A percentile compares a stretch with the other conserved stretches of the same genome.
phyloP scores from a whole-genome alignment of 163 green algal genomes.

The Scenedesmus sp. region DNA sequence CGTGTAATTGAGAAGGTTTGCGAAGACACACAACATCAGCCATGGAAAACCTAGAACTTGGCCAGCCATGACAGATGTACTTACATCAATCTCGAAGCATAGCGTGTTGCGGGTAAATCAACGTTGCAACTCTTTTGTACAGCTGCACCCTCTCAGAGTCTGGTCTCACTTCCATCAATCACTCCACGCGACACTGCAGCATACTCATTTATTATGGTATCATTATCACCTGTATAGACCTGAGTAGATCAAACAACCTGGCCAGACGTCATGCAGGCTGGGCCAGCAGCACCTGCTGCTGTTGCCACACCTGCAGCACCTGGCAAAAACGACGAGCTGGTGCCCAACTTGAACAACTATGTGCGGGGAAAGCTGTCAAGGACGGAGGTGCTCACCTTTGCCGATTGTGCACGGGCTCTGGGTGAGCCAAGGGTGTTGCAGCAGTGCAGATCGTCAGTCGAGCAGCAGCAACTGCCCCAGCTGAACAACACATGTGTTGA shows the following conservation, averaged over 20 bases:
- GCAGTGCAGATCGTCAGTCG: neutral
- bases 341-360: constrained; percentile 67
- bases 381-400: constrained; percentile 59
- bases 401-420: constrained; percentile 54
- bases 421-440: constrained; percentile 4
- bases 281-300: neutral
- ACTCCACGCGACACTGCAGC: neutral
- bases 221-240: neutral
- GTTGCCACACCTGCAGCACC: constrained; percentile 12
- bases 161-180: neutral
- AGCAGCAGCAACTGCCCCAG: neutral
- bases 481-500: neutral
- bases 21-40: too few species aligned
- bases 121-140: neutral
- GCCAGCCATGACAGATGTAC: too few species aligned
- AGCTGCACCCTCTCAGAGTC: neutral
- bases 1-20: too few species aligned
- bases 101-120: too few species aligned
- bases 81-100: too few species aligned
- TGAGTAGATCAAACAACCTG: neutral
- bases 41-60: too few species aligned
- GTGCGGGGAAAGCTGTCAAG: constrained; percentile 59
- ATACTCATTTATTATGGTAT: neutral
- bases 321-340: constrained; percentile 44
- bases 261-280: neutral